Percentiles rank a stretch among this genome's conserved stretches.
phyloP scores from a whole-genome alignment of 352 stramenopile genomes.

The Globisporangium megalacanthum region DNA sequence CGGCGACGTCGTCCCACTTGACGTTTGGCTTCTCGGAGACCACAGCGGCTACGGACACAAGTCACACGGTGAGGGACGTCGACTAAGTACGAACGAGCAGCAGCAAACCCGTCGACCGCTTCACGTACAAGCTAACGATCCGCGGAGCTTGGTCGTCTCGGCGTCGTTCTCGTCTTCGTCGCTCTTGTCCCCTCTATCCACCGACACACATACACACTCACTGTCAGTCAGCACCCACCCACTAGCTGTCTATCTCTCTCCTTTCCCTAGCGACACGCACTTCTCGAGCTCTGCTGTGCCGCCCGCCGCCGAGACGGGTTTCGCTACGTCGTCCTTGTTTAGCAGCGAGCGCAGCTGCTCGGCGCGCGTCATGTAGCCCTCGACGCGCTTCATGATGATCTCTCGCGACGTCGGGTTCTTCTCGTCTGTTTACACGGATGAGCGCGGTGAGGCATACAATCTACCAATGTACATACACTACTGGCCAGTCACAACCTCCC shows the following conservation, averaged over 20 bases:
- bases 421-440: slow-evolving; percentile 48
- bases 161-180: slow-evolving; percentile 90
- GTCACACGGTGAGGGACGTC: background rate
- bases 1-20: slow-evolving; percentile 97
- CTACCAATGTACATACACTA: no score
- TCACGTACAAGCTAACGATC: slow-evolving; percentile 83
- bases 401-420: slow-evolving; percentile 89
- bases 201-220: background rate
- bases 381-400: slow-evolving; percentile 89
- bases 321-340: slow-evolving; percentile 50
- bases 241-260: background rate
- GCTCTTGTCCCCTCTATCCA: slow-evolving; percentile 63
- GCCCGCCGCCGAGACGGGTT: slow-evolving; percentile 46
- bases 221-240: background rate
- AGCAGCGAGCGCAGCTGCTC: slow-evolving; percentile 84
- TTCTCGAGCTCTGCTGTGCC: slow-evolving; percentile 69
- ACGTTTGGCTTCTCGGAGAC: slow-evolving; percentile 92
- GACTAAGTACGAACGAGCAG: background rate
- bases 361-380: slow-evolving; percentile 87
- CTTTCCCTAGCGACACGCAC: slow-evolving; percentile 19
- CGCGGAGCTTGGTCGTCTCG: slow-evolving; percentile 95
- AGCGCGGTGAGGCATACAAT: background rate
- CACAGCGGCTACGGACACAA: slow-evolving; percentile 49
- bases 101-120: background rate
- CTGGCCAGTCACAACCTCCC: background rate